These are phyloP conservation scores for Laburnicola sp. DNA, from an alignment of 2,329 filamentous ascomycete genomes.

Conservation along the genomic window DNA sequence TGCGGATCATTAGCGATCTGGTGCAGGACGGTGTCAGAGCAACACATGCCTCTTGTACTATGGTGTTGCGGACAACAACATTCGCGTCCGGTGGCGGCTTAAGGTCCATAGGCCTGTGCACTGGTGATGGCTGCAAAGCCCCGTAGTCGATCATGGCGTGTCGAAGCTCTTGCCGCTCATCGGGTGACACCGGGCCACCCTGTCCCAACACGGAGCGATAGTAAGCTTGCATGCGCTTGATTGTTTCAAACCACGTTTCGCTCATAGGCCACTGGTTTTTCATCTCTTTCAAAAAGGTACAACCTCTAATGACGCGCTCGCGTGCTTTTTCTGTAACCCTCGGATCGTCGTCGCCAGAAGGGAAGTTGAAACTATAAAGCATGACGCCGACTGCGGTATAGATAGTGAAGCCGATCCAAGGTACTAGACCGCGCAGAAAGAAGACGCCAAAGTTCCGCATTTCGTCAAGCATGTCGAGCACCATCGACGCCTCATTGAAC, in stretches of 20 bases:
- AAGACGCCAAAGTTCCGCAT: constrained; percentile 47
- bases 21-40: constrained; percentile 4
- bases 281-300: constrained; percentile 47
- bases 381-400: constrained; percentile 48
- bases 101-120: constrained; percentile 38
- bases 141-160: constrained; percentile 48
- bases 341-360: constrained; percentile 41
- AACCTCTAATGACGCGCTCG: constrained; percentile 42
- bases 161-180: constrained; percentile 43
- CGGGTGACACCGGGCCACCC: constrained; percentile 40
- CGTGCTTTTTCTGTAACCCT: constrained; percentile 37
- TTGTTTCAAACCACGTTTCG: constrained; percentile 48
- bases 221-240: constrained; percentile 49
- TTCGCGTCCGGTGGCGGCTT: constrained; percentile 19
- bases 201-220: constrained; percentile 43
- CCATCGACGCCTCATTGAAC: constrained; percentile 42
- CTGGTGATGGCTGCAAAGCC: constrained; percentile 45
- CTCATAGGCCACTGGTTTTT: constrained; percentile 49
- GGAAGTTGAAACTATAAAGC: constrained; percentile 46
- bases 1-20: constrained; percentile 7
- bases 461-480: constrained; percentile 48
- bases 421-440: constrained; percentile 46
- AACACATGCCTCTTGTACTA: constrained; percentile 15
- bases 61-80: constrained; percentile 15
- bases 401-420: constrained; percentile 49